These are phyloP conservation scores for Auriculariales sp. DNA, from an alignment of 768 basidiomycete species.

Conservation along the genomic window DNA sequence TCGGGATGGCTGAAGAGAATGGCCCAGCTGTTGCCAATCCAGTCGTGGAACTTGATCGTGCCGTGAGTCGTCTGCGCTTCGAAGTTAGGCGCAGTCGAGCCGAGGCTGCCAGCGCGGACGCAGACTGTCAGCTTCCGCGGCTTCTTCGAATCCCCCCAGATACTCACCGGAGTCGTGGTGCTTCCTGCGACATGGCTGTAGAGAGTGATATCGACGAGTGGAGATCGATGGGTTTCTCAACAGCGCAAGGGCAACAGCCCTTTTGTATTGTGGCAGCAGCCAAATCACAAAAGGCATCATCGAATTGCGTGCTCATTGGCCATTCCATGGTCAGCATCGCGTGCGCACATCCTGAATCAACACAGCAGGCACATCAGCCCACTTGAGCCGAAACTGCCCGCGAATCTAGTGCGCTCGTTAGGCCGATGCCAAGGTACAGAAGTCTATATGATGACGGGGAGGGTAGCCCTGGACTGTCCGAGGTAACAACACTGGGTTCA, in stretches of 20 bases:
- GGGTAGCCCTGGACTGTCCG: slow-evolving; percentile 53
- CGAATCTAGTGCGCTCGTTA: too few species aligned
- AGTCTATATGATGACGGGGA: too few species aligned
- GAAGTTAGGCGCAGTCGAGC: slow-evolving; percentile 83
- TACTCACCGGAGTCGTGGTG: not conserved
- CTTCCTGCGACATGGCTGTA: not conserved
- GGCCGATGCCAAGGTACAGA: too few species aligned
- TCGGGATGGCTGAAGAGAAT: slow-evolving; percentile 92
- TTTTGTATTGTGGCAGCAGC: too few species aligned
- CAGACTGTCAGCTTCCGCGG: not conserved
- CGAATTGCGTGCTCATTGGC: too few species aligned
- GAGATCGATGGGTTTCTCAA: not conserved
- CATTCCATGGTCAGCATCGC: too few species aligned
- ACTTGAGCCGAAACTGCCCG: too few species aligned
- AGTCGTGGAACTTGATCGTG: slow-evolving; percentile 57
- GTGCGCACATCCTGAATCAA: too few species aligned
- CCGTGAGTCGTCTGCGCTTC: slow-evolving; percentile 81
- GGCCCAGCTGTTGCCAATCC: slow-evolving; percentile 70
- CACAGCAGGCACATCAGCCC: too few species aligned
- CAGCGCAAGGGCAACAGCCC: too few species aligned
- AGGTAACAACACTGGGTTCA: slow-evolving; percentile 31
- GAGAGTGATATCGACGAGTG: not conserved
- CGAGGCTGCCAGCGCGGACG: slow-evolving; percentile 56
- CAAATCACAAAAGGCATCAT: too few species aligned
- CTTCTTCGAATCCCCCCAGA: not conserved